Evolutionary conservation across 2,329 filamentous ascomycete genomes (phyloP), one percentile per base, ranked within the genome.

Genomic region (Ophiostoma perfectum): DNA sequence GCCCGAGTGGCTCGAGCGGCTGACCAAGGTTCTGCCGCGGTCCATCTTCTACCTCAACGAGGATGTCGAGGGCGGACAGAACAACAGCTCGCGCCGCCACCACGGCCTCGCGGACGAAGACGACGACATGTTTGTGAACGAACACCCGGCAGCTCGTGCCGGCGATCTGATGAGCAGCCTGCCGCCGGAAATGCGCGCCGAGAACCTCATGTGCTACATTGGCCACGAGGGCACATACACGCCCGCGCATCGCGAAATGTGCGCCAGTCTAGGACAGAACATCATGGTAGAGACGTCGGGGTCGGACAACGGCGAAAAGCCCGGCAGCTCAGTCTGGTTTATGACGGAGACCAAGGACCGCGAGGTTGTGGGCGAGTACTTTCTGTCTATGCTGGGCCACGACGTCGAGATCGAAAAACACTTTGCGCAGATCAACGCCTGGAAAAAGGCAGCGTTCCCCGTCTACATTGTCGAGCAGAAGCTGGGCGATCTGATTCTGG

Each of bases 131-230:
- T 82, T 83, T 47, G 80, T 82, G 65, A 79, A 81, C 64, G 82
- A 77, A 47, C 78, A 82, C 55, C 84, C 83, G 0, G 84, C 88
- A 65, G 90, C 89, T 2, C 86, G 88, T 63, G 90, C 93, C 1
- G 94, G 94, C 6, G 95, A 99, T 75, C 80, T 99, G 45, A 99
- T 99, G 95, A 96, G 93, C 76, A 93, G 90, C 74, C 83, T 99
- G 4, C 92, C 93, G 0, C 80, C 84, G 60, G 86, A 90, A 58
- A 97, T 97, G 92, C 89, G 93, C 65, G 95, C 95, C 0, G 89
- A 97, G 75, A 99, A 99, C 72, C 83, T 99, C 73, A 97, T 97
- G 95, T 98, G 94, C 77, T 99, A 99, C 75, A 90, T 98, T 74
- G 95, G 95, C 0, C 94, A 98, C 74, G 95, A 99, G 80, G 95